These are phyloP conservation scores for Remersonia thermophila DNA, from an alignment of 2,329 filamentous ascomycete genomes.

Conservation along the genomic window DNA sequence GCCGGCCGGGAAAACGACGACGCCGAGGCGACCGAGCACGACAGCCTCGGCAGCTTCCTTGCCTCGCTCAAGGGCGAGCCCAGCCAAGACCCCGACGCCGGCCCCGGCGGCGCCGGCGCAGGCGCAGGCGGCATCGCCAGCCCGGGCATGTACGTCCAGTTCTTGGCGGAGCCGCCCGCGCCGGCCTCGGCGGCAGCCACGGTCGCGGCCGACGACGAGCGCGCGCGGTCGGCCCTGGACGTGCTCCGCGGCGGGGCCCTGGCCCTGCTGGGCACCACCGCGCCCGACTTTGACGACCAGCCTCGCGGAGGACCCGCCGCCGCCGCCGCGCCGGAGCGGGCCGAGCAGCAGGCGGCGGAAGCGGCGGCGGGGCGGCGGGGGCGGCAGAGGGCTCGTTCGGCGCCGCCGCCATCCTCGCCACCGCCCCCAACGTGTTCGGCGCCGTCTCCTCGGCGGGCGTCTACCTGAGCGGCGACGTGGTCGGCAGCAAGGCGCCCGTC, in stretches of 20 bases:
- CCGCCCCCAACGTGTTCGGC: slow-evolving; percentile 49
- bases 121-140: slow-evolving; percentile 40
- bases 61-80: slow-evolving; percentile 31
- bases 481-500: neutral
- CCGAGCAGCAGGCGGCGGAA: too few species aligned
- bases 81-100: too few species aligned
- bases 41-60: slow-evolving; percentile 42
- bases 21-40: slow-evolving; percentile 27
- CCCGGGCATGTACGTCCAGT: slow-evolving; percentile 54
- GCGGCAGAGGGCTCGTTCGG: too few species aligned
- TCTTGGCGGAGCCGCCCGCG: slow-evolving; percentile 35
- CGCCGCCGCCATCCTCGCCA: too few species aligned
- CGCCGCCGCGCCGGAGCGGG: too few species aligned
- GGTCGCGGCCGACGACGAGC: too few species aligned
- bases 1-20: slow-evolving; percentile 12
- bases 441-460: slow-evolving; percentile 49
- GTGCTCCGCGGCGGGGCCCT: too few species aligned
- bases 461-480: slow-evolving; percentile 27
- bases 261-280: too few species aligned
- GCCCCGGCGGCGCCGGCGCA: slow-evolving; percentile 17
- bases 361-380: too few species aligned
- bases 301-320: neutral
- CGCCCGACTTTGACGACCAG: neutral
- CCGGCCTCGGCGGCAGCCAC: too few species aligned
- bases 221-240: too few species aligned